A percentile compares a stretch with the other conserved stretches of the same genome.
Conservation (phyloP, 371 early-diverging fungal genomes). For the Rhizopus arrhizus region DNA sequence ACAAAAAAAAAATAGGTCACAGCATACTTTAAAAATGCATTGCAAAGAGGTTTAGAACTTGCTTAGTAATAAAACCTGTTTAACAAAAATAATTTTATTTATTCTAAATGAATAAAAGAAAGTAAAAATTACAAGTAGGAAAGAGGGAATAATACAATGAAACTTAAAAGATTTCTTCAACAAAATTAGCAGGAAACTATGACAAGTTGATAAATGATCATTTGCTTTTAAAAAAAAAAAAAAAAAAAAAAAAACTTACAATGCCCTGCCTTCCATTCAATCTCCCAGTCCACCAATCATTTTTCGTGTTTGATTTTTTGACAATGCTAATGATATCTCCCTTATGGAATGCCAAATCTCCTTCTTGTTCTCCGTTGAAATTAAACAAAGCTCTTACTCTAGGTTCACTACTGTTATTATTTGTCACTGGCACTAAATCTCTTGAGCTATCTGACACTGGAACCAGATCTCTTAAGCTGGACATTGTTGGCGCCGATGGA, state of each 20-base stretch:
- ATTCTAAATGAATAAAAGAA: too few relatives aligned
- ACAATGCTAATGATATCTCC: conserved; percentile 78
- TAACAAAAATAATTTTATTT: background rate
- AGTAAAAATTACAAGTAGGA: background rate
- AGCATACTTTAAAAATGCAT: too few relatives aligned
- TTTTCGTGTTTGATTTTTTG: conserved; percentile 63
- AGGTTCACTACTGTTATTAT: conserved; percentile 25
- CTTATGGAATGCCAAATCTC: conserved; percentile 76
- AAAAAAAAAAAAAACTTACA: conserved; percentile 39
- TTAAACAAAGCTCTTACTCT: conserved; percentile 76
- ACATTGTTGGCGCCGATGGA: background rate
- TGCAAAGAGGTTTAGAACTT: too few relatives aligned
- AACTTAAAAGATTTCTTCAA: conserved; percentile 26
- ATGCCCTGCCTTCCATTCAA: conserved; percentile 65
- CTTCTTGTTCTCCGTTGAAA: conserved; percentile 72
- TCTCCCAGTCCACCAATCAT: conserved; percentile 89
- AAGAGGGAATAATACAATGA: background rate
- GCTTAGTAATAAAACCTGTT: too few relatives aligned
- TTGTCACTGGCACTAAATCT: conserved; percentile 21
- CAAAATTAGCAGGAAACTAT: conserved; percentile 77
- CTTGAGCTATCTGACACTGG: background rate
- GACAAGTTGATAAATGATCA: background rate
- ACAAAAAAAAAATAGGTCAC: background rate
- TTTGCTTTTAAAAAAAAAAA: conserved; percentile 15
- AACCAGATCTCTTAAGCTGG: too few relatives aligned